Percentiles rank a stretch among this genome's conserved stretches.
Conservation (phyloP, 2,329 filamentous ascomycete species). For the Myriangium duriaei region DNA sequence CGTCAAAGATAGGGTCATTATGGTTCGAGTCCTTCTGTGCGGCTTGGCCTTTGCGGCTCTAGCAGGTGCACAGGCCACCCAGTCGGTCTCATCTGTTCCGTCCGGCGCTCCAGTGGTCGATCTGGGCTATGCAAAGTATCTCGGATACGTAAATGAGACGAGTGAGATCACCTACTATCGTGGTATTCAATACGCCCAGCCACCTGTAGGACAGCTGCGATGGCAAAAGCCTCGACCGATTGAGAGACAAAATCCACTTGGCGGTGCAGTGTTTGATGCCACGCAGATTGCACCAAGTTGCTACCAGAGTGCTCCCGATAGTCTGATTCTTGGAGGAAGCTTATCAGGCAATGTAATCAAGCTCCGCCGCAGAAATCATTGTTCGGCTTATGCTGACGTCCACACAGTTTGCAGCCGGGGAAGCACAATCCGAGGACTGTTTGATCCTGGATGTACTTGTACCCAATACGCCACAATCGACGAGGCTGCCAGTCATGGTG, state of each 20-base stretch:
- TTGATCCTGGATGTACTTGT: slow-evolving; percentile 29
- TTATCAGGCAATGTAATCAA: slow-evolving; percentile 17
- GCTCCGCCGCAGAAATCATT: slow-evolving; percentile 16
- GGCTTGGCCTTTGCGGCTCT: too few species aligned
- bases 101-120: slow-evolving; percentile 13
- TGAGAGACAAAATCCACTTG: slow-evolving; percentile 15
- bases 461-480: slow-evolving; percentile 22
- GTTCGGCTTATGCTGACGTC: slow-evolving; percentile 2
- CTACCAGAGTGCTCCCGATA: slow-evolving; percentile 35
- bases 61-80: too few species aligned
- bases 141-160: slow-evolving; percentile 6
- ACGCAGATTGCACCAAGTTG: slow-evolving; percentile 18
- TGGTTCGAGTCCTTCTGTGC: too few species aligned
- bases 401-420: slow-evolving; percentile 8
- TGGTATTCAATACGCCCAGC: slow-evolving; percentile 20
- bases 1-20: too few species aligned
- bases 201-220: slow-evolving; percentile 20
- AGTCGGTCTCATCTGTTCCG: too few species aligned
- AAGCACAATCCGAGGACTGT: slow-evolving; percentile 27
- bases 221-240: slow-evolving; percentile 22
- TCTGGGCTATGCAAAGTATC: slow-evolving; percentile 13
- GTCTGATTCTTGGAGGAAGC: slow-evolving; percentile 21
- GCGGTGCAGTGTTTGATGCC: slow-evolving; percentile 17
- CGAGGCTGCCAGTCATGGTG: slow-evolving; percentile 19
- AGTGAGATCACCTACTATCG: slow-evolving; percentile 14